A percentile compares a stretch with the other conserved stretches of the same genome.
phyloP scores from a whole-genome alignment of 768 basidiomycete genomes.

The Lentinula guzmanii region DNA sequence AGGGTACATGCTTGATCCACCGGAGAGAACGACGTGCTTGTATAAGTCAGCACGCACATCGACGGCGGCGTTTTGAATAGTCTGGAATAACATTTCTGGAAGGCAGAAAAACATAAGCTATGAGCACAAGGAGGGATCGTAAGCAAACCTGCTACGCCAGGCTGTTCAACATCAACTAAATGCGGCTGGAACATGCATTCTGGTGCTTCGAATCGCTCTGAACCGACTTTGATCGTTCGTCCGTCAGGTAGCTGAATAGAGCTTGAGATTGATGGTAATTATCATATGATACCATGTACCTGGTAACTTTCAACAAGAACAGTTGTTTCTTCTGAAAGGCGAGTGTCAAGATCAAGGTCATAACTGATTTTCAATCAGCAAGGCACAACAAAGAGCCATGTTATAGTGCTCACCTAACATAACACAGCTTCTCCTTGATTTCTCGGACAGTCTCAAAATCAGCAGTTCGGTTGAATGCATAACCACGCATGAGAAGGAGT shows the following conservation, averaged over 20 bases:
- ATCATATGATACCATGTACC: constrained; percentile 34
- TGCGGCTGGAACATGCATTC: constrained; percentile 99
- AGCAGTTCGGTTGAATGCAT: constrained; percentile 98
- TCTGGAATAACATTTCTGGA: constrained; percentile 92
- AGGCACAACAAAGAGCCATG: not conserved
- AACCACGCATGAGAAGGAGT: constrained; percentile 99
- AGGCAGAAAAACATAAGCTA: not conserved
- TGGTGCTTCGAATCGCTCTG: constrained; percentile 97
- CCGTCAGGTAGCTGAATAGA: constrained; percentile 80
- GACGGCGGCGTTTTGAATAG: constrained; percentile 87
- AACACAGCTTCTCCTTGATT: constrained; percentile 99
- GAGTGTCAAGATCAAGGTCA: constrained; percentile 93
- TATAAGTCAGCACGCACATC: constrained; percentile 89
- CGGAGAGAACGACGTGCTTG: constrained; percentile 96
- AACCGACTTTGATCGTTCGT: constrained; percentile 93
- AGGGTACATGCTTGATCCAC: constrained; percentile 98
- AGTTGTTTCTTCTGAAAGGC: constrained; percentile 92
- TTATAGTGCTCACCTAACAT: constrained; percentile 66
- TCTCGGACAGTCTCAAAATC: constrained; percentile 99
- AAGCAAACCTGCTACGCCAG: constrained; percentile 81
- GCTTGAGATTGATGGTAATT: constrained; percentile 2
- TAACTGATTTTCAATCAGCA: constrained; percentile 47
- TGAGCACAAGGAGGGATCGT: not conserved
- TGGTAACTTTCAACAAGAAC: constrained; percentile 95
- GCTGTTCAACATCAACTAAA: constrained; percentile 94